Conservation (phyloP, 1,284 basidiomycete genomes). For the Trichosporon ovoides region DNA sequence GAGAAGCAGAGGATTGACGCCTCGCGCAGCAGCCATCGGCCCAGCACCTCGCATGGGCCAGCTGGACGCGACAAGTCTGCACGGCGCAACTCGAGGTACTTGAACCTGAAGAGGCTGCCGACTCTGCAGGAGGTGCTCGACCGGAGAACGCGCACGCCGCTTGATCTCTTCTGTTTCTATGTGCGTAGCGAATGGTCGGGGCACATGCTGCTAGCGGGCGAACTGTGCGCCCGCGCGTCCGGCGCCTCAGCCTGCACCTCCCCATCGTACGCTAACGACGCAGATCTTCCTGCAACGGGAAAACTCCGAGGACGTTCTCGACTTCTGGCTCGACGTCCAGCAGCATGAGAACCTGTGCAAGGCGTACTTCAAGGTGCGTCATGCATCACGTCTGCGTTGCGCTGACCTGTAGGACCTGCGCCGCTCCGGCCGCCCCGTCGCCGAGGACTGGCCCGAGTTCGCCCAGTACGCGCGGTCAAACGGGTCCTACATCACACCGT, state of each 20-base stretch:
- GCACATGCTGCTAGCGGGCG: not conserved
- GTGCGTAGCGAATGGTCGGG: slow-evolving; percentile 57
- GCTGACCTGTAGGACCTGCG: slow-evolving; percentile 62
- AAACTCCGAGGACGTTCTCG: slow-evolving; percentile 87
- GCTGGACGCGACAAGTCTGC: not conserved
- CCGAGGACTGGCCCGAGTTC: slow-evolving; percentile 96
- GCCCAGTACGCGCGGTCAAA: slow-evolving; percentile 70
- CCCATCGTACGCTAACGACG: not conserved
- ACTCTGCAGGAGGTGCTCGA: slow-evolving; percentile 76
- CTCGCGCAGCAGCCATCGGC: not conserved
- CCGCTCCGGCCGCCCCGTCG: slow-evolving; percentile 82
- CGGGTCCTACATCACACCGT: slow-evolving; percentile 64
- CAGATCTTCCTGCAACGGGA: slow-evolving; percentile 82
- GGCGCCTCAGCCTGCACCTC: too few species aligned
- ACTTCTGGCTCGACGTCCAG: slow-evolving; percentile 98
- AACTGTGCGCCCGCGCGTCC: not conserved
- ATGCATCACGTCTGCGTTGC: not conserved
- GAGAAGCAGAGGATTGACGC: slow-evolving; percentile 7
- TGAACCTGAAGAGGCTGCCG: slow-evolving; percentile 47
- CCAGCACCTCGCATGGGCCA: not conserved
- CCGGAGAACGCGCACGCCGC: slow-evolving; percentile 80
- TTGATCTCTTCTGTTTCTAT: slow-evolving; percentile 98
- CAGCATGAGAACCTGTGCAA: slow-evolving; percentile 98
- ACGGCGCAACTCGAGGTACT: slow-evolving; percentile 36
- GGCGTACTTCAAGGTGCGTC: slow-evolving; percentile 78